phyloP scores from a whole-genome alignment of 1,284 basidiomycete species.

The Pseudomicrostroma phylloplanum region DNA sequence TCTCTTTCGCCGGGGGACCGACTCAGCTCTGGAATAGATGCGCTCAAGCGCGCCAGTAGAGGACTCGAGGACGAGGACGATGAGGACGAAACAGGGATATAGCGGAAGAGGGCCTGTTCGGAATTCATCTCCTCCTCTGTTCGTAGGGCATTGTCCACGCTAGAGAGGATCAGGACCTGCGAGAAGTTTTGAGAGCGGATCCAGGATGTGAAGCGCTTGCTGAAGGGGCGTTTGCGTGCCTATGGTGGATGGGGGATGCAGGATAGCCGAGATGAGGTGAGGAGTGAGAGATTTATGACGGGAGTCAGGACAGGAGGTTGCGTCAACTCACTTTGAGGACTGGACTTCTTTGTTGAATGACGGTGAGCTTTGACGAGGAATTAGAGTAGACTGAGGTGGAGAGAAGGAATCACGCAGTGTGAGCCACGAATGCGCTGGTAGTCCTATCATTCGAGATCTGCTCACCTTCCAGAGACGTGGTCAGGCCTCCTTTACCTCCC shows the following conservation, averaged over 20 bases:
- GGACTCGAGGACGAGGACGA: background rate
- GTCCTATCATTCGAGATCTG: too few relatives aligned
- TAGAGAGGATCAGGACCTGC: constrained; percentile 16
- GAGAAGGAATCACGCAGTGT: constrained; percentile 8
- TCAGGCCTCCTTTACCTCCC: constrained; percentile 5
- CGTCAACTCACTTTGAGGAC: constrained; percentile 24
- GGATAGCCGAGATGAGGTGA: too few relatives aligned
- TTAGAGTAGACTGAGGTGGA: constrained; percentile 13
- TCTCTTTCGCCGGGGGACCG: background rate
- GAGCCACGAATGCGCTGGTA: too few relatives aligned
- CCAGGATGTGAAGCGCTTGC: constrained; percentile 13
- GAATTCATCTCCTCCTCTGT: constrained; percentile 29
- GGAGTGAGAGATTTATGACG: too few relatives aligned
- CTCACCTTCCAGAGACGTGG: constrained; percentile 16
- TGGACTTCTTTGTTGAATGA: constrained; percentile 41
- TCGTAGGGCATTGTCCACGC: constrained; percentile 32
- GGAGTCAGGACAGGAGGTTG: too few relatives aligned
- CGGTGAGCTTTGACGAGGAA: constrained; percentile 15
- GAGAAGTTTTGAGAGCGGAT: constrained; percentile 17
- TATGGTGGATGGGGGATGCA: too few relatives aligned
- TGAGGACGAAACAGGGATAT: background rate
- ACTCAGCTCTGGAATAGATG: background rate
- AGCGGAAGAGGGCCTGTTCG: background rate
- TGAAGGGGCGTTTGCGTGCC: constrained; percentile 13
- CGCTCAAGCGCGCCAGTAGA: background rate